Evolutionary conservation across 352 stramenopile species (phyloP), one percentile per base, ranked within the genome.

Genomic region (Pythium insidiosum): DNA sequence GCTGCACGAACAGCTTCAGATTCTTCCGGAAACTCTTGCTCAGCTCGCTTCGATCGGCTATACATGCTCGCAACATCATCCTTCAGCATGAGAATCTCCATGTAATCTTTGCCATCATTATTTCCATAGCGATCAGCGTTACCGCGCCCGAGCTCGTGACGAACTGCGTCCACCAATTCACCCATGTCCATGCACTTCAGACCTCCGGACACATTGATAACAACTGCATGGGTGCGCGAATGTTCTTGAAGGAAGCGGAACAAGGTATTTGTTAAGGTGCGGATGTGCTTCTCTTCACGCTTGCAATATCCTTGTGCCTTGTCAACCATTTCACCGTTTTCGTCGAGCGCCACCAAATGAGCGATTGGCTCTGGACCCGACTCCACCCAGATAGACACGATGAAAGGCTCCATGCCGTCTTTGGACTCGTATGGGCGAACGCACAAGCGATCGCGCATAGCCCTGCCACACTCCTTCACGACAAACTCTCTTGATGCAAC

Each of bases 181-280:
- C 82, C 82, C 73, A 94, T 86, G 43, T 94, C 82, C 73, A 94
- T 89, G 42, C 79, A 91, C 53, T 94, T 94, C 65, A 88, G 85
- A 15, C 82, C 79, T 1, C 75, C 82, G n/a, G 77, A 90, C 15
- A 91, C 75, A 61, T 94, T 94, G 53, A 94, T 87, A 16, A 92
- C 82, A 23, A 94, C 79, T 0, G 89, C 82, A 46, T 91, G 68
- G 9, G 78, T 90, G 52, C 69, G 63, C 7, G 72, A 69, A 55
- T 94, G 75, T 24, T 94, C 82, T 37, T 82, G 73, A 16, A 94
- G 49, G 37, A 94, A 94, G 23, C 85, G 83, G 38, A 84, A 76
- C 23, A 94, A 48, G 2, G 65, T 88, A 46, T 81, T 73, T 22
- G 79, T 87, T 12, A 92, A 57, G 6, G 72, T 85, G 20, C 83